Evolutionary conservation across 768 basidiomycete genomes (phyloP), one percentile per base, ranked within the genome.

Genomic region (Tephrocybe sp.): DNA sequence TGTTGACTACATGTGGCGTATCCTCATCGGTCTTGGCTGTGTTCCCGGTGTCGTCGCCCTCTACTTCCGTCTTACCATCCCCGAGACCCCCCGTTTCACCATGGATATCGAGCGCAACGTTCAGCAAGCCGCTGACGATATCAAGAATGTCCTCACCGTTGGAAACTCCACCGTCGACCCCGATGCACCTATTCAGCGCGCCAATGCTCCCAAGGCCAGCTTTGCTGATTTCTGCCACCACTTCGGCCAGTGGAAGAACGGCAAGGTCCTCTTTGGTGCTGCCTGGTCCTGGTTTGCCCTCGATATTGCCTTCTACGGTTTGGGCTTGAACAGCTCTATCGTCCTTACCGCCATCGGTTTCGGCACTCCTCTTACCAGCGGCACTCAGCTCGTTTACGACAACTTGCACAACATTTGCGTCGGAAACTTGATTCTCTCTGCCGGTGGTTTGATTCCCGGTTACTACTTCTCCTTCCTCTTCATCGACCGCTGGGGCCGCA

Each of bases 81-180:
- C 92, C 3, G 91, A 94, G 65, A 94, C 91, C 0, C 92, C 92
- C 22, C 89, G 92, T 56, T 80, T 78, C 66, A 95, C 92, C 51
- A 93, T 94, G 87, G 92, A 94, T 73, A 80, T 94, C 52, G 90
- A 93, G 66, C 77, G 86, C 42, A 92, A 94, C 65, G 71, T 94
- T 37, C 72, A 78, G 33, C 88, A 86, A 61, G 92, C 91, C 6
- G 48, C 81, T 1, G 68, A 75, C 24, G 92, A 94, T 58, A 88
- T 92, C 54, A 76, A 85, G 50, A 74, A 76, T 39, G 87, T 90
- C 48, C 54, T 93, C 39, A 69, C 72, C 16, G 71, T 69, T 13
- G 78, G 79, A 30, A 69, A 60, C 6, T 73, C 65, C 59, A 60
- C 69, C 19, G 70, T 71, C 29, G 80, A 86, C 57, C 75, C 77